phyloP scores from a whole-genome alignment of 1,139 yeast genomes.

The Pichiaceae sp. region DNA sequence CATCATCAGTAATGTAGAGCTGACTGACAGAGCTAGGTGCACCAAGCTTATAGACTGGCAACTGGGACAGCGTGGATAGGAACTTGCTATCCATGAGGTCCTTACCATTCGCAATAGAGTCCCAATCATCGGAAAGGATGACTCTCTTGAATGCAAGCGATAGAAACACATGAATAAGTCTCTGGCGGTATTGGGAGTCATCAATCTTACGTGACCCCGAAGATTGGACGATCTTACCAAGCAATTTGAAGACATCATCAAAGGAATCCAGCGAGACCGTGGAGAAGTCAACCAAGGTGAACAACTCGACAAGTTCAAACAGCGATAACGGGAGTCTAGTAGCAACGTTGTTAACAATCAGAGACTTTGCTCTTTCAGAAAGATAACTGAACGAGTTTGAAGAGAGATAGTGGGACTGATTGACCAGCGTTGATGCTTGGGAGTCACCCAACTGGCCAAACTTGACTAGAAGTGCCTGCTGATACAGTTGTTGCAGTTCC shows the following conservation, averaged over 20 bases:
- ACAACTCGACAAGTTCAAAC: slow-evolving; percentile 1
- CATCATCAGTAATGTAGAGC: not conserved
- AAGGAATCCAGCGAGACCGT: not conserved
- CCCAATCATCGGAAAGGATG: slow-evolving; percentile 2
- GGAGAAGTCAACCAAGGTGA: slow-evolving; percentile 1
- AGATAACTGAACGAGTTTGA: not conserved
- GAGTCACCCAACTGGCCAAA: not conserved
- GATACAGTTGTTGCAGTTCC: not conserved
- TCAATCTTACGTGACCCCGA: not conserved
- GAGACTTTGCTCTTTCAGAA: not conserved
- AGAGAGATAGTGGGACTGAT: not conserved
- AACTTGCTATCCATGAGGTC: slow-evolving; percentile 1
- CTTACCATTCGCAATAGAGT: not conserved
- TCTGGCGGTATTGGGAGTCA: not conserved
- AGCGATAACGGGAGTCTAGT: not conserved
- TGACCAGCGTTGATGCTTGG: not conserved
- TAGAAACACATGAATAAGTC: not conserved
- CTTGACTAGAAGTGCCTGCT: not conserved
- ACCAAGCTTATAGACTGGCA: not conserved
- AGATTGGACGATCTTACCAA: not conserved
- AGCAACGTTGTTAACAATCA: not conserved
- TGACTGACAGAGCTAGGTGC: not conserved
- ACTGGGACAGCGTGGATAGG: not conserved
- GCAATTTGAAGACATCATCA: slow-evolving; percentile 1
- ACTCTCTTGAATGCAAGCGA: slow-evolving; percentile 1